A percentile compares a stretch with the other conserved stretches of the same genome.
Evolutionary conservation across 768 basidiomycete species (phyloP).

Genomic region (Leccinum arenicola): DNA sequence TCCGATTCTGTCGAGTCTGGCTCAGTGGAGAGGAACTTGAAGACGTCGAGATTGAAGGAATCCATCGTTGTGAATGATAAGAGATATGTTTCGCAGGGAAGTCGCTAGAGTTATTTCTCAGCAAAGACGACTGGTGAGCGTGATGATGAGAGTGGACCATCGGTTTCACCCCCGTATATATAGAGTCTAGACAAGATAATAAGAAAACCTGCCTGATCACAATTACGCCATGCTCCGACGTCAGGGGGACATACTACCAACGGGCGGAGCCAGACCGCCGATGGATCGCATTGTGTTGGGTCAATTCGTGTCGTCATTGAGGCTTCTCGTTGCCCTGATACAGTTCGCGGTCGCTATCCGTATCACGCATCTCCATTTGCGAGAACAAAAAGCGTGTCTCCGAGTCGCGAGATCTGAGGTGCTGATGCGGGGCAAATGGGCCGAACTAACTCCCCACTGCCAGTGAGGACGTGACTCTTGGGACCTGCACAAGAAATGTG

Average conservation of each 20-base stretch:
- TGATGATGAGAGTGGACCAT: background rate
- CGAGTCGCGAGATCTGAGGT: background rate
- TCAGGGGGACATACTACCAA: background rate
- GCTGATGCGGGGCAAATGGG: background rate
- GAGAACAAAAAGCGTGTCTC: conserved; percentile 23
- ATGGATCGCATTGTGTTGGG: conserved; percentile 21
- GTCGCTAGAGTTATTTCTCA: conserved; percentile 1
- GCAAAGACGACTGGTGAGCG: conserved; percentile 8
- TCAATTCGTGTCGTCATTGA: background rate
- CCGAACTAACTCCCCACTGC: background rate
- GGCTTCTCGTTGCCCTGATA: background rate
- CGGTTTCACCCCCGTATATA: conserved; percentile 9
- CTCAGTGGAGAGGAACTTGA: background rate
- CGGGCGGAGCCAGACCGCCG: conserved; percentile 5
- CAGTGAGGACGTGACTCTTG: background rate
- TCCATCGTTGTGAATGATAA: conserved; percentile 19
- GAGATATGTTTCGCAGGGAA: conserved; percentile 7
- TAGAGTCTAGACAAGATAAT: conserved; percentile 18
- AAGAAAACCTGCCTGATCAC: background rate
- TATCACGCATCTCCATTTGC: conserved; percentile 7
- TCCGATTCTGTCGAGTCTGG: conserved; percentile 1
- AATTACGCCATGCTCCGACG: conserved; percentile 3
- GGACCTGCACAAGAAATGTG: background rate
- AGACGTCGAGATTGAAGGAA: conserved; percentile 1
- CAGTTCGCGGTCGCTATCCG: conserved; percentile 8